Conservation (phyloP, 1,284 basidiomycete species). For the Moesziomyces antarcticus region DNA sequence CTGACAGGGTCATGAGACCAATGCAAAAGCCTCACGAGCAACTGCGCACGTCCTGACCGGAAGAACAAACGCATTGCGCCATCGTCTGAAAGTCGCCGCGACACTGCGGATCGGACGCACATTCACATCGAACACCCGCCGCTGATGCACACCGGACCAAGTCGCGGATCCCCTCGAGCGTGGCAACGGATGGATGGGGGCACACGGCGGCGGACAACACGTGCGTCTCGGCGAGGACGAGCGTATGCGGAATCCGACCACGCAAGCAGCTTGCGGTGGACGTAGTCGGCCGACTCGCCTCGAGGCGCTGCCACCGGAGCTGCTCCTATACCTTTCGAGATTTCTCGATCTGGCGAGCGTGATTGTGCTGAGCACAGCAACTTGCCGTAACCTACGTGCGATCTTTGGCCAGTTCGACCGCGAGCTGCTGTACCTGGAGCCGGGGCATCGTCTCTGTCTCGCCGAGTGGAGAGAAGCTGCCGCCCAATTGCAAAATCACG, state of each 20-base stretch:
- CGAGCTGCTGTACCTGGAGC: slow-evolving; percentile 32
- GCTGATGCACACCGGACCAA: not conserved
- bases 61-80: too few species aligned
- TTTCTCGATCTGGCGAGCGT: slow-evolving; percentile 23
- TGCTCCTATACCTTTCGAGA: slow-evolving; percentile 30
- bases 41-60: too few species aligned
- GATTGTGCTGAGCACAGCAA: slow-evolving; percentile 27
- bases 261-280: too few species aligned
- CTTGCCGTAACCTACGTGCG: slow-evolving; percentile 5
- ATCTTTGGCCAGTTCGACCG: slow-evolving; percentile 34
- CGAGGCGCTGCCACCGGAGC: slow-evolving; percentile 27
- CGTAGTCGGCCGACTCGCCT: slow-evolving; percentile 3
- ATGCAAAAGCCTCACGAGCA: too few species aligned
- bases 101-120: too few species aligned
- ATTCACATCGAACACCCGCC: not conserved
- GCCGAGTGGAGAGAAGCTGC: slow-evolving; percentile 41
- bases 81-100: too few species aligned
- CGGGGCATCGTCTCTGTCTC: slow-evolving; percentile 27
- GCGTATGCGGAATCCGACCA: too few species aligned
- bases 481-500: slow-evolving; percentile 2
- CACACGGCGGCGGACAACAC: not conserved
- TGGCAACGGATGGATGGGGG: not conserved
- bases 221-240: not conserved
- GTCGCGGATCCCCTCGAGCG: not conserved
- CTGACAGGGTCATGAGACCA: too few species aligned